A percentile compares a stretch with the other conserved stretches of the same genome.
These are phyloP conservation scores for Fragaria nilgerrensis DNA, from an alignment of 306 rosid genomes.

Conservation along the genomic window DNA sequence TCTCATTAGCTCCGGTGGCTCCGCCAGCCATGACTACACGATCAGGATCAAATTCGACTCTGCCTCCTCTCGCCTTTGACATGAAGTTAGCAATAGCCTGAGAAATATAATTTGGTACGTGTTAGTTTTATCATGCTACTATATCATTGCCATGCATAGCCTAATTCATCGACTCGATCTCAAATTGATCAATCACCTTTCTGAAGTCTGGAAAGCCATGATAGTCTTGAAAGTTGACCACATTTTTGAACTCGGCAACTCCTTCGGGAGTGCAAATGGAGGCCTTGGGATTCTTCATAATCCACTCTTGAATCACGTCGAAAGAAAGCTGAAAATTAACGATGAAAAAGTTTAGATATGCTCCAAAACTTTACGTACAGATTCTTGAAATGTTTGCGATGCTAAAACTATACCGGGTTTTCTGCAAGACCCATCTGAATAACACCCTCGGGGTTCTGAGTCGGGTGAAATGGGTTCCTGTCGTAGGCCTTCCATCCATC, in stretches of 20 bases:
- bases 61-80: conserved; percentile 79
- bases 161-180: background rate
- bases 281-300: conserved; percentile 61
- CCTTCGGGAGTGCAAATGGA: conserved; percentile 84
- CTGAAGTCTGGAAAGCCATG: conserved; percentile 75
- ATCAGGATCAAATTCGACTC: conserved; percentile 63
- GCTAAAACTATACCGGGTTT: conserved; percentile 55
- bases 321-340: conserved; percentile 46
- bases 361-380: conserved; percentile 3
- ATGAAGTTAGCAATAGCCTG: conserved; percentile 84
- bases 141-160: background rate
- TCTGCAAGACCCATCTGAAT: conserved; percentile 97
- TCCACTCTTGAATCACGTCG: conserved; percentile 70
- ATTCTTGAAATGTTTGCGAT: background rate
- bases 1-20: conserved; percentile 90
- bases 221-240: conserved; percentile 81
- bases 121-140: background rate
- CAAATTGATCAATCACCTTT: conserved; percentile 35
- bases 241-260: conserved; percentile 48
- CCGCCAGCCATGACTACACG: conserved; percentile 91
- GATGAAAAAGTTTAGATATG: background rate
- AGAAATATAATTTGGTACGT: background rate
- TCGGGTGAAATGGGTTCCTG: conserved; percentile 63
- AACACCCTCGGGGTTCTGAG: conserved; percentile 64
- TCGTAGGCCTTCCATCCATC: conserved; percentile 94